Conservation (phyloP, 768 basidiomycete genomes). For the Termitomyces heimii region DNA sequence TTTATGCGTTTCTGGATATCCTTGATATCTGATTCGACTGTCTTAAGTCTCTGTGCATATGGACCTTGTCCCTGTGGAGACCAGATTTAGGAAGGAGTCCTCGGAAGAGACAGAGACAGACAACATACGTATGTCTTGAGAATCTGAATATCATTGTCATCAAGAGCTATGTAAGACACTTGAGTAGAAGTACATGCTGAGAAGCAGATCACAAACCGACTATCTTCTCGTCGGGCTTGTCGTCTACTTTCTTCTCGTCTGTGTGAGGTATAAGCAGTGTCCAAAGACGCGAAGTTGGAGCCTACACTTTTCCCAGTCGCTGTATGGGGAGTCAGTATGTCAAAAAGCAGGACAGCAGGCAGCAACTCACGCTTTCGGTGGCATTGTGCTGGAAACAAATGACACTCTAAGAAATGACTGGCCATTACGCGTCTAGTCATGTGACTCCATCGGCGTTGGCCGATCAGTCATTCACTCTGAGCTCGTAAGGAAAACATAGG, state of each 20-base stretch:
- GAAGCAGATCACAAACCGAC: constrained; percentile 44
- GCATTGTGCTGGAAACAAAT: constrained; percentile 47
- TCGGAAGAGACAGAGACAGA: background rate
- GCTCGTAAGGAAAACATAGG: background rate
- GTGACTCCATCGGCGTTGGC: constrained; percentile 17
- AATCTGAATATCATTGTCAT: constrained; percentile 98
- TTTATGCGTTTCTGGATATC: constrained; percentile 97
- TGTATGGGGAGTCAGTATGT: constrained; percentile 23
- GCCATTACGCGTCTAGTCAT: constrained; percentile 29
- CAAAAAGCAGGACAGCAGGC: constrained; percentile 6
- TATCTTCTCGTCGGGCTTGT: constrained; percentile 92
- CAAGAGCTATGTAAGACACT: constrained; percentile 60
- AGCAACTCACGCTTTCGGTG: constrained; percentile 88
- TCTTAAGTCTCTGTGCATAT: constrained; percentile 84
- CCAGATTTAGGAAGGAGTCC: background rate
- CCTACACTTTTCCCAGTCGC: constrained; percentile 99
- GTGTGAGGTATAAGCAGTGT: constrained; percentile 4
- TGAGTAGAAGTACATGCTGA: background rate
- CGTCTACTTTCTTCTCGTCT: constrained; percentile 86
- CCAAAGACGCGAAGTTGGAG: background rate
- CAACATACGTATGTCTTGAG: constrained; percentile 92
- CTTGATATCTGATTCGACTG: constrained; percentile 87
- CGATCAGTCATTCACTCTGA: constrained; percentile 2
- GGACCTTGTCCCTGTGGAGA: constrained; percentile 91
- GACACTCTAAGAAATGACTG: constrained; percentile 12